A percentile compares a stretch with the other conserved stretches of the same genome.
Conservation (phyloP, 1,139 yeast species). For the Lodderomyces parapsilosis region DNA sequence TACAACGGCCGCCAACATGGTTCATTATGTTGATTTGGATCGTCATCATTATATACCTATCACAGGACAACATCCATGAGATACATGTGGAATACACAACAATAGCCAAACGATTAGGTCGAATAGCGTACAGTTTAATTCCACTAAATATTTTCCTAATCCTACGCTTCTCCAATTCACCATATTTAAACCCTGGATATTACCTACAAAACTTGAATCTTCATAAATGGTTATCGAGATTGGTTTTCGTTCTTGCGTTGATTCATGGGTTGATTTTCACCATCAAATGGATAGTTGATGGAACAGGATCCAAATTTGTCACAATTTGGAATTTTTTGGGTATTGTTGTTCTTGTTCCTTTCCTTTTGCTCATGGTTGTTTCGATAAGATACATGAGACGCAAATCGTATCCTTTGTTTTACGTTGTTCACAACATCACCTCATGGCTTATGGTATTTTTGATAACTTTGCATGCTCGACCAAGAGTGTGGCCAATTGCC, state of each 20-base stretch:
- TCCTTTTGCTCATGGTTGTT: conserved; percentile 46
- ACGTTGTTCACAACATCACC: conserved; percentile 34
- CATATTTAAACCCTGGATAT: conserved; percentile 49
- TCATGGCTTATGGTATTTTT: conserved; percentile 28
- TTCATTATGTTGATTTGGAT: conserved; percentile 33
- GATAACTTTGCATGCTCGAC: conserved; percentile 44
- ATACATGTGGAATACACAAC: conserved; percentile 22
- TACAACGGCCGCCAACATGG: conserved; percentile 26
- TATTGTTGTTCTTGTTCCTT: conserved; percentile 45
- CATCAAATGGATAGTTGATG: conserved; percentile 42
- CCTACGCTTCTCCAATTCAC: conserved; percentile 46
- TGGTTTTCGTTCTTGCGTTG: conserved; percentile 50
- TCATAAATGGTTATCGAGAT: conserved; percentile 82
- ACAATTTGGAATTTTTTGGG: conserved; percentile 61
- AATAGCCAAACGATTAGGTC: conserved; percentile 45
- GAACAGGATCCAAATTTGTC: conserved; percentile 38
- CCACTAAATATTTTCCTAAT: conserved; percentile 65
- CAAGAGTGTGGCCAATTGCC: conserved; percentile 32
- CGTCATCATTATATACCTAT: conserved; percentile 20
- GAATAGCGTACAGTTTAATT: conserved; percentile 63
- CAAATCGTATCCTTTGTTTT: conserved; percentile 31
- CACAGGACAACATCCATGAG: conserved; percentile 22
- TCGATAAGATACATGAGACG: conserved; percentile 44
- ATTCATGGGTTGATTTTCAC: conserved; percentile 62
- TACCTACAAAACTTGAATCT: conserved; percentile 57